Percentiles rank a stretch among this genome's conserved stretches.
Conservation (phyloP, 2,329 filamentous ascomycete species). For the Elsinoe batatas region DNA sequence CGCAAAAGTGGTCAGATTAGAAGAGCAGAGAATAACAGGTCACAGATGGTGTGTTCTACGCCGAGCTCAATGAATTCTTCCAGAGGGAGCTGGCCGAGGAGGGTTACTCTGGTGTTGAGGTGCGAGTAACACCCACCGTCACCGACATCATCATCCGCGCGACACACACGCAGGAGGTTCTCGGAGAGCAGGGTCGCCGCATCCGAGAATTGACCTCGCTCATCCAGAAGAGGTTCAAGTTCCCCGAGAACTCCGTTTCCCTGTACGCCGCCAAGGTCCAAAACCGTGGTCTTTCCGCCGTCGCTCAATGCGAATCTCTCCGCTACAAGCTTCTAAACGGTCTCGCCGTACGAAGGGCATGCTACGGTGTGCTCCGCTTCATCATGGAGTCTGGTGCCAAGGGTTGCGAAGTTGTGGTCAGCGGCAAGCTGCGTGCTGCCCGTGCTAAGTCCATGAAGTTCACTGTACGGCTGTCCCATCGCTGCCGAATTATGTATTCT, state of each 20-base stretch:
- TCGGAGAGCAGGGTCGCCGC: slow-evolving; percentile 98
- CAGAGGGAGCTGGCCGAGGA: slow-evolving; percentile 99
- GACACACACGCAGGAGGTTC: slow-evolving; percentile 99
- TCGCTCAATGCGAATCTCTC: slow-evolving; percentile 99
- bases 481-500: neutral
- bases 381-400: slow-evolving; percentile 99
- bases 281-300: slow-evolving; percentile 98
- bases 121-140: slow-evolving; percentile 98
- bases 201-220: slow-evolving; percentile 99
- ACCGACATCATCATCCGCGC: slow-evolving; percentile 99
- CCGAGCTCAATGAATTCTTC: slow-evolving; percentile 99
- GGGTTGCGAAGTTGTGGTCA: slow-evolving; percentile 99
- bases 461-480: slow-evolving; percentile 54
- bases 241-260: slow-evolving; percentile 99
- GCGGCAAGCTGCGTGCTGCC: slow-evolving; percentile 95
- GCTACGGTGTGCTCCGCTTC: slow-evolving; percentile 99
- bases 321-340: slow-evolving; percentile 99
- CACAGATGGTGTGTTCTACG: slow-evolving; percentile 96
- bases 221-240: slow-evolving; percentile 99
- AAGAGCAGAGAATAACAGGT: slow-evolving; percentile 15
- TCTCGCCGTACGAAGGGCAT: slow-evolving; percentile 94
- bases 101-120: slow-evolving; percentile 99
- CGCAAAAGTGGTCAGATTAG: neutral
- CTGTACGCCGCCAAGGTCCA: slow-evolving; percentile 99
- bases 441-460: slow-evolving; percentile 99